phyloP scores from a whole-genome alignment of 208 protist species.

The Tetramitus jugosus region DNA sequence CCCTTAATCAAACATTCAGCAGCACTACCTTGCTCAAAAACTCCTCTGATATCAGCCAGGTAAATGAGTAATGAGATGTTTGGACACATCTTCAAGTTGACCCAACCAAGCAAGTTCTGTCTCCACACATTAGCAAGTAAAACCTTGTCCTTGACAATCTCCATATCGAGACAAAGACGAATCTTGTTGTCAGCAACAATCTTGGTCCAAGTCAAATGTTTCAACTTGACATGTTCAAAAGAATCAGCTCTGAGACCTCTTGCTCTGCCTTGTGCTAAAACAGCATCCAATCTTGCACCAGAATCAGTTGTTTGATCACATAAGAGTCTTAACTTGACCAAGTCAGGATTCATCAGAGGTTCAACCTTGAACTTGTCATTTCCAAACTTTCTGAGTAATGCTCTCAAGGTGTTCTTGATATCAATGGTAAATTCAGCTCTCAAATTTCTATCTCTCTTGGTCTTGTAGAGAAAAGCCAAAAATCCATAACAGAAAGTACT shows the following conservation, averaged over 20 bases:
- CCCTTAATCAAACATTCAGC: no score
- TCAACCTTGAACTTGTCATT: no score
- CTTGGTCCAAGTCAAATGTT: no score
- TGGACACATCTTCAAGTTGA: neutral
- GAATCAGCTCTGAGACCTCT: neutral
- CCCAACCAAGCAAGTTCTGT: neutral
- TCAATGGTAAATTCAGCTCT: no score
- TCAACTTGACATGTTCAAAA: neutral
- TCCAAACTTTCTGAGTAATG: no score
- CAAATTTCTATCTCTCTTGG: no score
- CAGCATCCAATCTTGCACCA: neutral
- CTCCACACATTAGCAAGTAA: neutral
- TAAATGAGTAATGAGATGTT: neutral
- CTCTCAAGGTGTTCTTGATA: no score
- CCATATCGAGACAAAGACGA: neutral
- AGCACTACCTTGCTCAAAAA: no score
- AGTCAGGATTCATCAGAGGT: no score
- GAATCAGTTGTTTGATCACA: neutral
- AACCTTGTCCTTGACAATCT: neutral
- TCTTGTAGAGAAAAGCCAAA: no score
- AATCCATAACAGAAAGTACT: no score
- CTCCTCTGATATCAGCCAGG: neutral
- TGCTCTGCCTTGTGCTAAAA: neutral
- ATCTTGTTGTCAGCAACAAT: neutral
- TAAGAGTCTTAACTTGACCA: no score